These are phyloP conservation scores for Aspergillus aculeatinus DNA, from an alignment of 2,329 filamentous ascomycete species.

Conservation along the genomic window DNA sequence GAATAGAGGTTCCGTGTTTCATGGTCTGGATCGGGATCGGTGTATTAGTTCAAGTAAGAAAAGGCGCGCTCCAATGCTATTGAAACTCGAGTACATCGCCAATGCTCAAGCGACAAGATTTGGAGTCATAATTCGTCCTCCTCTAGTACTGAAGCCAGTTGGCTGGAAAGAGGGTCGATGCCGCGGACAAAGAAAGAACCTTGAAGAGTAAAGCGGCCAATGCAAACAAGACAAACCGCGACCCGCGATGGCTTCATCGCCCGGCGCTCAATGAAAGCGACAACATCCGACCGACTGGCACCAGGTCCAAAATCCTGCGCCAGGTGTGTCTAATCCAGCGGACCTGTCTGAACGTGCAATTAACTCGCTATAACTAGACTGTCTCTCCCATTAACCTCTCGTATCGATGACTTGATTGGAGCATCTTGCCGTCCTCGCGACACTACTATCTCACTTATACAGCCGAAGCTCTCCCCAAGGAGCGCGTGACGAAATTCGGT, in stretches of 20 bases:
- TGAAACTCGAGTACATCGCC: too few species aligned
- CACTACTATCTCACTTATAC: neutral
- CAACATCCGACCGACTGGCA: neutral
- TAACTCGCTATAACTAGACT: neutral
- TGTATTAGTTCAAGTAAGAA: too few species aligned
- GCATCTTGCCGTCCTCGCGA: slow-evolving; percentile 5
- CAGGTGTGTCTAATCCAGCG: neutral
- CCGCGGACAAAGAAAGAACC: too few species aligned
- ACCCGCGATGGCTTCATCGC: slow-evolving; percentile 8
- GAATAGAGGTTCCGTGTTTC: too few species aligned
- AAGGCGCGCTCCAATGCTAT: too few species aligned
- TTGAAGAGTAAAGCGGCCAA: neutral
- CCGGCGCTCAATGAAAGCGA: neutral
- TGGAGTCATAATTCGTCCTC: too few species aligned
- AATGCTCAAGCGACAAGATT: too few species aligned
- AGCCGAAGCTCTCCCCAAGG: slow-evolving; percentile 15
- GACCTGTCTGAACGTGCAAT: neutral
- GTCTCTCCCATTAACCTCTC: neutral
- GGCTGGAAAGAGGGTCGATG: too few species aligned
- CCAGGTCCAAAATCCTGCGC: neutral
- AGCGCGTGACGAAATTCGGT: slow-evolving; percentile 9
- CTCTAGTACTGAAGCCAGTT: too few species aligned
- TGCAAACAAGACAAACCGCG: slow-evolving; percentile 24
- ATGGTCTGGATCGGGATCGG: too few species aligned
- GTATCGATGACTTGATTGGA: slow-evolving; percentile 16